phyloP scores from a whole-genome alignment of 2,329 filamentous ascomycete genomes.

The Colletotrichum liaoningense region DNA sequence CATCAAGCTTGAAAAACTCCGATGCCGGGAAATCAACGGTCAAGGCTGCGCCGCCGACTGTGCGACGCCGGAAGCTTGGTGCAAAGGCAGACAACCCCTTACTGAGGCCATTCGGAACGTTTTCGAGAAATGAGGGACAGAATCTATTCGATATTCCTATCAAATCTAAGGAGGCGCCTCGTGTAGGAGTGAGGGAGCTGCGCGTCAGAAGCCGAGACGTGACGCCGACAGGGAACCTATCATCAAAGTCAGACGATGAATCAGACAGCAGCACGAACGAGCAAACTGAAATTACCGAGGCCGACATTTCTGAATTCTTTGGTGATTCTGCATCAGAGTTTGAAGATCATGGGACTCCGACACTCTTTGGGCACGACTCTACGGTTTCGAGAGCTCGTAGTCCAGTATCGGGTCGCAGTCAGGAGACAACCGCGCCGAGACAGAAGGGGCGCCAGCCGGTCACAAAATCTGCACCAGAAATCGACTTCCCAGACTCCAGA shows the following conservation, averaged over 20 bases:
- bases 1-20: background rate
- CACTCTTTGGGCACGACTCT: background rate
- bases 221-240: background rate
- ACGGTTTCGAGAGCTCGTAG: background rate
- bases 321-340: conserved; percentile 16
- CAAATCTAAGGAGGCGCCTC: background rate
- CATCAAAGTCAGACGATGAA: background rate
- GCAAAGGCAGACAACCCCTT: conserved; percentile 16
- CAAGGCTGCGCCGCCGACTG: background rate
- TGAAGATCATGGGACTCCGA: background rate
- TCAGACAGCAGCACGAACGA: conserved; percentile 13
- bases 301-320: conserved; percentile 29
- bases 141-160: background rate
- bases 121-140: background rate
- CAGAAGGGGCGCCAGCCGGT: background rate
- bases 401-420: background rate
- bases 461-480: background rate
- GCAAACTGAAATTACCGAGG: conserved; percentile 30
- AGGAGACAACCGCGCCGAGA: background rate
- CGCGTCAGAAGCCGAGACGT: background rate
- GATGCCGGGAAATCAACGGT: background rate
- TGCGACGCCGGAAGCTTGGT: conserved; percentile 33
- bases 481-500: background rate
- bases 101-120: background rate
- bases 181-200: background rate